Base-by-base conservation (phyloP, 495 filamentous ascomycete species). In the Aspergillus asperescens region DNA sequence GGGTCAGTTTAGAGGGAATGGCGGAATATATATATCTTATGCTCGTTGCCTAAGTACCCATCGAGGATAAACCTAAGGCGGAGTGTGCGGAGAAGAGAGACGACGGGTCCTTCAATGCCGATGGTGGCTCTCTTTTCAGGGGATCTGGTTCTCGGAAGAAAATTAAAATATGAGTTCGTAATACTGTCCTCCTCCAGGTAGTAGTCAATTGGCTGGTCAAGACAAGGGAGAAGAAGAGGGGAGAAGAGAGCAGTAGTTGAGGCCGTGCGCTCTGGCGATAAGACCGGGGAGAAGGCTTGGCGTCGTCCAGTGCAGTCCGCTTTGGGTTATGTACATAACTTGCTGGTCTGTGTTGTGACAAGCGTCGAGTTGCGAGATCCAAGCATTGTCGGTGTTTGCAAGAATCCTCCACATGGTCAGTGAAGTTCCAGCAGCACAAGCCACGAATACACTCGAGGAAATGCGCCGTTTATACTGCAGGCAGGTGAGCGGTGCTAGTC, bases 231-330 rank as follows among this genome's bases (percentile, higher is more conserved):
- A n/a, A 40, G 27, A 37, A 44, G 39, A 52, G n/a, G 42, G 39
- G 34, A 18, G 29, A 7, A 32, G 20, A 23, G 39, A 22, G 22
- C 39, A 42, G 20, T 22, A 42, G 32, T 42, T 27, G 25, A 44
- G 25, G 41, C 29, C 16, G 48, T 51, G 48, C 37, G 48, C 37
- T 44, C 13, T 45, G 39, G 41, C 41, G 50, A 53, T 53, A 43
- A 53, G 50, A n/a, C 40, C 35, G 38, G 50, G 50, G 41, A 50
- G 27, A 45, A 23, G 50, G 39, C 50, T 53, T 53, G 50, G 50
- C 50, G 40, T 19, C 46, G 22, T 23, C 24, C 10, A 19, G 19
- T 25, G 24, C 22, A 27, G 32, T 38, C 34, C 46, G 32, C 22
- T 10, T 39, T 28, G 32, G n/a, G 43, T 16, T 34, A 46, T 23